These are phyloP conservation scores for Coemansia sp. DNA, from an alignment of 192 early-diverging fungal genomes.

Conservation along the genomic window DNA sequence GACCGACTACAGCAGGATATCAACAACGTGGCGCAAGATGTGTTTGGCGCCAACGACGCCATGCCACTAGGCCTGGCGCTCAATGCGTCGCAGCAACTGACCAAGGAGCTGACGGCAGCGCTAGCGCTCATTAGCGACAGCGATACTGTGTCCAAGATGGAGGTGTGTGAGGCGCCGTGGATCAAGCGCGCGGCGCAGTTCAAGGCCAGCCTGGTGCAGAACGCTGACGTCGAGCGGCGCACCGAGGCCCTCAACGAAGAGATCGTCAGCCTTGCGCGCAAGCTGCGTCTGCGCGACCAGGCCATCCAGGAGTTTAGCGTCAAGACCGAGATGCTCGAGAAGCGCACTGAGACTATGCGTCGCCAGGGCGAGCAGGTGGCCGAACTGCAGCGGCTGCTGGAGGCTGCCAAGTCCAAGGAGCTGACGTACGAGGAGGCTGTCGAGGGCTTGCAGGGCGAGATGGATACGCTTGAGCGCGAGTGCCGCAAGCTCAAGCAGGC, in stretches of 20 bases:
- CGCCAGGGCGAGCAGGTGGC: constrained; percentile 68
- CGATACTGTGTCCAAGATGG: constrained; percentile 1
- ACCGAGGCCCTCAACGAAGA: constrained; percentile 77
- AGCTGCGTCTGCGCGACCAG: constrained; percentile 83
- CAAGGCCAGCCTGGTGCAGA: constrained; percentile 79
- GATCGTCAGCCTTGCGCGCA: constrained; percentile 76
- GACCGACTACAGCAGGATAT: constrained; percentile 24
- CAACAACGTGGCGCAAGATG: constrained; percentile 36
- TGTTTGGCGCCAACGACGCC: constrained; percentile 32
- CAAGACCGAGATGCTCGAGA: constrained; percentile 83
- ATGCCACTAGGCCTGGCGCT: constrained; percentile 25
- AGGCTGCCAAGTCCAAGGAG: constrained; percentile 63
- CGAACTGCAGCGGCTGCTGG: constrained; percentile 63
- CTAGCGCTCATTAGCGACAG: constrained; percentile 24
- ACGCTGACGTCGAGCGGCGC: constrained; percentile 78
- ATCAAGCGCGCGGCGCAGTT: constrained; percentile 73
- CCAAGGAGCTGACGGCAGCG: constrained; percentile 19
- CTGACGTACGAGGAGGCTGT: constrained; percentile 74
- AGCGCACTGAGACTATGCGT: constrained; percentile 68
- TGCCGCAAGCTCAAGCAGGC: constrained; percentile 60
- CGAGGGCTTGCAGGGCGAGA: constrained; percentile 67
- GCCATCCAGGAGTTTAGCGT: constrained; percentile 71
- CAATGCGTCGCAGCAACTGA: constrained; percentile 24
- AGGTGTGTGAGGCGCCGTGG: constrained; percentile 71
- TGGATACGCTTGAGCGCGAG: constrained; percentile 70